phyloP scores from a whole-genome alignment of 2,329 filamentous ascomycete species.

The Apiospora rasikravindrae region DNA sequence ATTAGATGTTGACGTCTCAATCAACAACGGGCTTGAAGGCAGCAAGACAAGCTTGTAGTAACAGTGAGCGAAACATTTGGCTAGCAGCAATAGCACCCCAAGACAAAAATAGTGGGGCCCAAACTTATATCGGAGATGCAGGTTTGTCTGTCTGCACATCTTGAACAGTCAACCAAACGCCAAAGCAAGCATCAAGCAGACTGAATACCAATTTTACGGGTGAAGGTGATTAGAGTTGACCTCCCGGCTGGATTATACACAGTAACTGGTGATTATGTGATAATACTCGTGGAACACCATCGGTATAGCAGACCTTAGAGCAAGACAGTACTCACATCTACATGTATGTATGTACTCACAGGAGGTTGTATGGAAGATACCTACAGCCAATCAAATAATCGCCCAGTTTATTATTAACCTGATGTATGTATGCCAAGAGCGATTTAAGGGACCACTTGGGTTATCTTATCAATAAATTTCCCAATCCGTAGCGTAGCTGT shows the following conservation, averaged over 20 bases:
- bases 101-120: neutral
- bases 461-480: slow-evolving; percentile 15
- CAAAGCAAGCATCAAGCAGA: neutral
- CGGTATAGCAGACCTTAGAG: neutral
- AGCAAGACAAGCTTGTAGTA: neutral
- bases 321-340: neutral
- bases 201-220: neutral
- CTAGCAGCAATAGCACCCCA: neutral
- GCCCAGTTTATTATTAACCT: neutral
- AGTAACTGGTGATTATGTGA: neutral
- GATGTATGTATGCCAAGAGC: neutral
- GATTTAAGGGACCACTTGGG: neutral
- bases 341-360: neutral
- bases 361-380: neutral
- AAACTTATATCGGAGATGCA: neutral
- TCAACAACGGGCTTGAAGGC: neutral
- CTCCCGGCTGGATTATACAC: neutral
- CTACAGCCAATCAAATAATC: neutral
- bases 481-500: slow-evolving; percentile 11
- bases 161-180: neutral
- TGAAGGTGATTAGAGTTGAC: neutral
- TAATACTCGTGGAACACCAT: neutral
- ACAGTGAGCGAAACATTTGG: slow-evolving; percentile 3
- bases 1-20: neutral
- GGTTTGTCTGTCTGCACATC: neutral